Percentiles rank a stretch among this genome's conserved stretches.
Evolutionary conservation across 2,329 filamentous ascomycete species (phyloP).

Genomic region (Monascus ruber): DNA sequence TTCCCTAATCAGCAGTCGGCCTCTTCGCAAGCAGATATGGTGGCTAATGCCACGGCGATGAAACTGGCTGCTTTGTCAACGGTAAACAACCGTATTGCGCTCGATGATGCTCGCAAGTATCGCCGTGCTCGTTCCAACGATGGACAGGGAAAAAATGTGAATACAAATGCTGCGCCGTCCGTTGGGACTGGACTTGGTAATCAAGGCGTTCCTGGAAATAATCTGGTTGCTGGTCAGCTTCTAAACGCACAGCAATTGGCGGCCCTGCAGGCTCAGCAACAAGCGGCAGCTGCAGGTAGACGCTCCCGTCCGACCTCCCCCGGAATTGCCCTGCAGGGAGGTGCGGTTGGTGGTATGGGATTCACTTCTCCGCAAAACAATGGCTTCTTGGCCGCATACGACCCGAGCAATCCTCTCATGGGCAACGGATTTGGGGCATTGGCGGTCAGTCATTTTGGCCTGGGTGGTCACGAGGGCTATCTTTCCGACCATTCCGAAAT

Average conservation of each 20-base stretch:
- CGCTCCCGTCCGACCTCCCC: slow-evolving; percentile 85
- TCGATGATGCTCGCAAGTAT: slow-evolving; percentile 95
- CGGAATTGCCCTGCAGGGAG: slow-evolving; percentile 65
- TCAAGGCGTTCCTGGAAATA: slow-evolving; percentile 55
- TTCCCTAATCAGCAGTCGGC: slow-evolving; percentile 53
- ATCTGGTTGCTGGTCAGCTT: slow-evolving; percentile 79
- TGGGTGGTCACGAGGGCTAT: slow-evolving; percentile 68
- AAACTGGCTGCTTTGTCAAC: slow-evolving; percentile 94
- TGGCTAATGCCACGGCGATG: slow-evolving; percentile 97
- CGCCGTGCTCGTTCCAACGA: slow-evolving; percentile 84
- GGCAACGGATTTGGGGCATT: slow-evolving; percentile 60
- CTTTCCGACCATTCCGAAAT: slow-evolving; percentile 91
- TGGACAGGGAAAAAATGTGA: slow-evolving; percentile 38
- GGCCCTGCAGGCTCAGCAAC: slow-evolving; percentile 60
- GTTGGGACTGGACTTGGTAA: slow-evolving; percentile 56
- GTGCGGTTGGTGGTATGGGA: slow-evolving; percentile 49
- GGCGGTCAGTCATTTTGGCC: slow-evolving; percentile 59
- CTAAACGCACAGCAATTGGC: slow-evolving; percentile 76
- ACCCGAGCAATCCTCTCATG: slow-evolving; percentile 57
- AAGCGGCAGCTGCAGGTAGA: slow-evolving; percentile 47
- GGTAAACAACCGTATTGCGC: slow-evolving; percentile 92
- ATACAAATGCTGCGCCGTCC: slow-evolving; percentile 41
- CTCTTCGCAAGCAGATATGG: slow-evolving; percentile 81
- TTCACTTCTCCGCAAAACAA: slow-evolving; percentile 90
- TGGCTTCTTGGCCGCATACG: slow-evolving; percentile 83